phyloP scores from a whole-genome alignment of 306 rosid species.

The Glycyrrhiza uralensis region DNA sequence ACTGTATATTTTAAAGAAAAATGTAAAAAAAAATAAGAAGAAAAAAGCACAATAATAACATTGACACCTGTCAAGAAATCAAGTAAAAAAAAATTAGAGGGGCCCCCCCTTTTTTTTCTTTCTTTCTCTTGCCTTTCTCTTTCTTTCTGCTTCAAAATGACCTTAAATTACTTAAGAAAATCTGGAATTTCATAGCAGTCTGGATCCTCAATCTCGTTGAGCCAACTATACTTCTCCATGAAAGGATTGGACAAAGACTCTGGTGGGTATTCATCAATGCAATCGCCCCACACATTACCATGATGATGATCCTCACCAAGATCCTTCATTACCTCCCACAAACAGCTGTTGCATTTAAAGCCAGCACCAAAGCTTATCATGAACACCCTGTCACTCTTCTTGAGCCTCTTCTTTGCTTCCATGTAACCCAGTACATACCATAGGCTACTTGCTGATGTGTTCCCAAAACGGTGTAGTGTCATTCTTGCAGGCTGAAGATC shows the following conservation, averaged over 20 bases:
- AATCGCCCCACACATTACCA: slow-evolving; percentile 73
- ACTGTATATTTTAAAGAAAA: slow-evolving; percentile 28
- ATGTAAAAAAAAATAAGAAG: neutral
- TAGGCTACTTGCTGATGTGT: slow-evolving; percentile 81
- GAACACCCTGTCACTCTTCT: slow-evolving; percentile 56
- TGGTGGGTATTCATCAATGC: slow-evolving; percentile 67
- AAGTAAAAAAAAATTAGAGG: neutral
- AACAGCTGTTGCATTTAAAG: slow-evolving; percentile 88
- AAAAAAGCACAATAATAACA: slow-evolving; percentile 7
- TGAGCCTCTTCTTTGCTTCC: slow-evolving; percentile 87
- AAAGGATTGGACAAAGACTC: slow-evolving; percentile 55
- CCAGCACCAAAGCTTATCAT: slow-evolving; percentile 98
- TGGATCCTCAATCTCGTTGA: slow-evolving; percentile 51
- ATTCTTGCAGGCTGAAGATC: slow-evolving; percentile 90
- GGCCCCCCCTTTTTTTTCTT: neutral
- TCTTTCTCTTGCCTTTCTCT: no score
- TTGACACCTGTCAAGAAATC: neutral
- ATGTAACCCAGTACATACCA: slow-evolving; percentile 91
- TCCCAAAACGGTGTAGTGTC: slow-evolving; percentile 88
- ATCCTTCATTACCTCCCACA: slow-evolving; percentile 81
- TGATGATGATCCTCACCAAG: slow-evolving; percentile 31
- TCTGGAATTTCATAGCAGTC: slow-evolving; percentile 45
- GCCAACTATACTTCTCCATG: slow-evolving; percentile 73
- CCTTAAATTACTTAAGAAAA: slow-evolving; percentile 33
- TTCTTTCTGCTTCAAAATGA: neutral